phyloP scores from a whole-genome alignment of 306 rosid genomes.

The Cyclanthera cordifolia region DNA sequence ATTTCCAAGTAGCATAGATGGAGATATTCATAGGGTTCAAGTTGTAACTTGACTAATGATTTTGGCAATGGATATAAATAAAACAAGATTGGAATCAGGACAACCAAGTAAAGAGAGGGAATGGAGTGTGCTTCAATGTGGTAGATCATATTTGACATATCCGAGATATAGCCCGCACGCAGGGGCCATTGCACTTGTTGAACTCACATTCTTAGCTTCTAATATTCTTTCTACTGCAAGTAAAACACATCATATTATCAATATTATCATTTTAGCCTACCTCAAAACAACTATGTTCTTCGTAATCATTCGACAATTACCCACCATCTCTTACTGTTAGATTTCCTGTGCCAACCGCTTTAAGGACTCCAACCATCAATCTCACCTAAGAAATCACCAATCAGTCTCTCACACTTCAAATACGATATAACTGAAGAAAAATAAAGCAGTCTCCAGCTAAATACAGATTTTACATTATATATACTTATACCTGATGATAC shows the following conservation, averaged over 20 bases:
- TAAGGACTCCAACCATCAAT: conserved; percentile 80
- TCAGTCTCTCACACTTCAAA: neutral
- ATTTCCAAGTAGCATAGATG: too few species aligned
- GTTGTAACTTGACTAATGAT: too few species aligned
- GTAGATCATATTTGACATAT: conserved; percentile 56
- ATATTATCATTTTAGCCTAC: neutral
- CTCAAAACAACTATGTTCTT: neutral
- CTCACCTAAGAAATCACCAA: conserved; percentile 45
- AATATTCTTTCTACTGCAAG: conserved; percentile 70
- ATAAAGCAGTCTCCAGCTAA: neutral
- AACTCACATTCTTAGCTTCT: conserved; percentile 55
- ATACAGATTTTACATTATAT: neutral
- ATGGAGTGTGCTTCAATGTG: neutral
- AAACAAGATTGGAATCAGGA: too few species aligned
- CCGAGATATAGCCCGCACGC: conserved; percentile 79
- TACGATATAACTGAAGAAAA: too few species aligned
- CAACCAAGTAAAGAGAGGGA: neutral
- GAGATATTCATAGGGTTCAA: too few species aligned
- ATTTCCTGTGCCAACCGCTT: conserved; percentile 64
- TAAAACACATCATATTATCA: neutral
- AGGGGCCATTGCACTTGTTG: conserved; percentile 97
- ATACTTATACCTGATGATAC: conserved; percentile 82
- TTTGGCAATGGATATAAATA: neutral
- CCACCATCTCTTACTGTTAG: conserved; percentile 54
- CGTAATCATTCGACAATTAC: too few species aligned